A percentile compares a stretch with the other conserved stretches of the same genome.
These are phyloP conservation scores for Phytophthora pini DNA, from an alignment of 352 stramenopile species.

Conservation along the genomic window DNA sequence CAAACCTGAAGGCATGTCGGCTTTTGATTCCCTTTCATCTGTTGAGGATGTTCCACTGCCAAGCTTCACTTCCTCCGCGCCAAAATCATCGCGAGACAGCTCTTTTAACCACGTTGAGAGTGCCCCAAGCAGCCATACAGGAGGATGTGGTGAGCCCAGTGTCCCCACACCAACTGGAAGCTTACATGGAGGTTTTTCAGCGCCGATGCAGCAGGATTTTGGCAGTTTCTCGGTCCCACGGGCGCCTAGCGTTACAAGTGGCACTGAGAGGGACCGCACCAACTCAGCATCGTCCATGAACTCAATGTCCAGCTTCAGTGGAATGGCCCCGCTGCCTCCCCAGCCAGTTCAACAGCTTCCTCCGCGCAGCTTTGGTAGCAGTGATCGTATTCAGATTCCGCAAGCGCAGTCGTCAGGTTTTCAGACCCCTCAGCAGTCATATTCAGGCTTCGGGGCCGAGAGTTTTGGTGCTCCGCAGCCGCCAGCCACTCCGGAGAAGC, in stretches of 20 bases:
- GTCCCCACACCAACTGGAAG: constrained; percentile 19
- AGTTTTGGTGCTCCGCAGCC: constrained; percentile 19
- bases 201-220: constrained; percentile 24
- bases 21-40: constrained; percentile 61
- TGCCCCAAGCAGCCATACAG: constrained; percentile 10
- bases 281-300: constrained; percentile 52
- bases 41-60: constrained; percentile 40
- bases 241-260: constrained; percentile 17
- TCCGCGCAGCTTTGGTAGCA: constrained; percentile 33
- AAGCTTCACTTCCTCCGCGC: constrained; percentile 32
- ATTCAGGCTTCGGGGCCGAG: constrained; percentile 24
- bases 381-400: constrained; percentile 31
- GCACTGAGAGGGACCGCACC: constrained; percentile 33
- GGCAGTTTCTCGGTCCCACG: constrained; percentile 19
- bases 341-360: constrained; percentile 28
- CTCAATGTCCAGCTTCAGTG: constrained; percentile 50
- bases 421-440: constrained; percentile 15
- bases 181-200: constrained; percentile 24
- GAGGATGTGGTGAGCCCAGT: constrained; percentile 15
- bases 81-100: constrained; percentile 24
- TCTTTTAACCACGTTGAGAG: constrained; percentile 31
- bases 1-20: constrained; percentile 55
- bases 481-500: constrained; percentile 29
- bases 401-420: constrained; percentile 24
- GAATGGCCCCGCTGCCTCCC: constrained; percentile 22